Percentiles rank a stretch among this genome's conserved stretches.
phyloP scores from a whole-genome alignment of 768 basidiomycete species.

The Lactifluus rugatus region DNA sequence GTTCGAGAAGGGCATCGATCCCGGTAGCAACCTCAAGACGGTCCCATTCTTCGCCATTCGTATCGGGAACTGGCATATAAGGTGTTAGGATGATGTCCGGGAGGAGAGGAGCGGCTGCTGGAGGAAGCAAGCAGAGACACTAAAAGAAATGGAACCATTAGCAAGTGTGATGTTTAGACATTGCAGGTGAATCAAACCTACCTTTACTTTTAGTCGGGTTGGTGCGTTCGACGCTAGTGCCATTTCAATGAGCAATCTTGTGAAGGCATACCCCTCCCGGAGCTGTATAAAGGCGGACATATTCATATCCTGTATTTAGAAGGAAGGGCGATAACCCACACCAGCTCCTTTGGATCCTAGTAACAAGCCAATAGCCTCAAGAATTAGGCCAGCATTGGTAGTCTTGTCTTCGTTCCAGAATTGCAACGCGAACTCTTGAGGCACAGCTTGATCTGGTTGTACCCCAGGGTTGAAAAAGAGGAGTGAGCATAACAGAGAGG shows the following conservation, averaged over 20 bases:
- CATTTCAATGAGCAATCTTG: conserved; percentile 77
- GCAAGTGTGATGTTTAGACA: neutral
- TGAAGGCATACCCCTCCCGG: conserved; percentile 47
- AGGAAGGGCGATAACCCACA: conserved; percentile 32
- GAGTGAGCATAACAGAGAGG: conserved; percentile 54
- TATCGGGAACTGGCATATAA: conserved; percentile 68
- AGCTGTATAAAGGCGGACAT: conserved; percentile 31
- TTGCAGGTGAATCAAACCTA: conserved; percentile 24
- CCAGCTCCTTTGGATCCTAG: conserved; percentile 59
- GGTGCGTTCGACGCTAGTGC: conserved; percentile 93
- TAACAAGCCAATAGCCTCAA: conserved; percentile 81
- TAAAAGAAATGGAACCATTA: conserved; percentile 32
- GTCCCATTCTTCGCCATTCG: conserved; percentile 91
- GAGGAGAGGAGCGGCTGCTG: conserved; percentile 48
- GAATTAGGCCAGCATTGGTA: conserved; percentile 66
- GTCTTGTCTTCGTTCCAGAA: conserved; percentile 93
- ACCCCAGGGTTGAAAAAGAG: conserved; percentile 62
- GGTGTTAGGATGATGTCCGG: conserved; percentile 59
- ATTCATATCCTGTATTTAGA: neutral
- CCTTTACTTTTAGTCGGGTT: conserved; percentile 77
- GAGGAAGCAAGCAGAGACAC: conserved; percentile 52
- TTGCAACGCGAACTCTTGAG: conserved; percentile 88
- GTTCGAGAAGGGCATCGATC: conserved; percentile 71
- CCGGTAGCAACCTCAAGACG: conserved; percentile 72
- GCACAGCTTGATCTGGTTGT: conserved; percentile 46